Evolutionary conservation across 495 filamentous ascomycete genomes (phyloP).

Genomic region (Chlorociboria aeruginascens): DNA sequence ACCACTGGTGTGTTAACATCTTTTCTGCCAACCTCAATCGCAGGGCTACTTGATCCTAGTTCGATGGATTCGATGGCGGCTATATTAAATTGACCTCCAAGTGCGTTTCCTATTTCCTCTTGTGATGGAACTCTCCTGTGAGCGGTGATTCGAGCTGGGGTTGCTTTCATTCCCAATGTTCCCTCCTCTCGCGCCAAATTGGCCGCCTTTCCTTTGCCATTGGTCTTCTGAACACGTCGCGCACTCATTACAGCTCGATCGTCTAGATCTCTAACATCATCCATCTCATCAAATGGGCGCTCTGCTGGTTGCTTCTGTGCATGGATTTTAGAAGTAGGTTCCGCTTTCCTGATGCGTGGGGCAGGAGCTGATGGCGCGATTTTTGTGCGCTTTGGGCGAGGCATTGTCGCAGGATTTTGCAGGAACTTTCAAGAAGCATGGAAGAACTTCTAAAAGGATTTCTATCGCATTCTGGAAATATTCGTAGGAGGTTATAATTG

Average conservation of each 20-base stretch:
- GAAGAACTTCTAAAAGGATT: neutral
- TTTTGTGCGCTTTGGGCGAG: constrained; percentile 31
- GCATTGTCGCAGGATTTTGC: constrained; percentile 19
- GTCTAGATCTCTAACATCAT: constrained; percentile 16
- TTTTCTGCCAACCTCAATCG: constrained; percentile 14
- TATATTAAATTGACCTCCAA: constrained; percentile 5
- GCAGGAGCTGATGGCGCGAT: constrained; percentile 22
- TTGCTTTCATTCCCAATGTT: neutral
- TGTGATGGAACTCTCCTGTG: neutral
- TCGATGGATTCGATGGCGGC: neutral
- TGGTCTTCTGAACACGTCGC: constrained; percentile 8
- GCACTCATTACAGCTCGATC: constrained; percentile 4
- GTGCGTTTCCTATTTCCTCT: neutral
- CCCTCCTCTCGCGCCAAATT: neutral
- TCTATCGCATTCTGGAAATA: constrained; percentile 9
- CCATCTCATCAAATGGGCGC: constrained; percentile 6
- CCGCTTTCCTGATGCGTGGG: constrained; percentile 14
- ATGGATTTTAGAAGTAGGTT: neutral
- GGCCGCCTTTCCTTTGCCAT: constrained; percentile 1
- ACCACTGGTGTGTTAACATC: constrained; percentile 12
- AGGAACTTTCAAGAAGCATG: neutral
- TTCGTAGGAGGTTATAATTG: too few relatives aligned
- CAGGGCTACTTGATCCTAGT: constrained; percentile 17
- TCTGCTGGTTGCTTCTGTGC: neutral
- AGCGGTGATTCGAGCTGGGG: neutral